Evolutionary conservation across 2,329 filamentous ascomycete species (phyloP).

Genomic region (Fusarium sp.): DNA sequence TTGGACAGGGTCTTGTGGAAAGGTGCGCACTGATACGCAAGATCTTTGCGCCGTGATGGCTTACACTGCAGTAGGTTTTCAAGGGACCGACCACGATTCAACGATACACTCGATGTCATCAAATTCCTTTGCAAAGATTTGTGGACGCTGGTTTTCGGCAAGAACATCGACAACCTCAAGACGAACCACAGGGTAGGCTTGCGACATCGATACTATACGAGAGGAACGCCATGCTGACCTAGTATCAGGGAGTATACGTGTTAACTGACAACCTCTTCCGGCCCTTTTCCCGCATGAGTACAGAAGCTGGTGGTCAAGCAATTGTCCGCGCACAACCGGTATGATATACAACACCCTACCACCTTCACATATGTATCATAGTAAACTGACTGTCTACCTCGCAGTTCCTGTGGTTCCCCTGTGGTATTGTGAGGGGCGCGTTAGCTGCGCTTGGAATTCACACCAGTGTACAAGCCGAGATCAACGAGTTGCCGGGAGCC

Average conservation of each 20-base stretch:
- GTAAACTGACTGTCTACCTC: constrained; percentile 14
- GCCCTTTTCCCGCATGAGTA: constrained; percentile 89
- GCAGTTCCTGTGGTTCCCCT: constrained; percentile 95
- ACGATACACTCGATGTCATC: constrained; percentile 93
- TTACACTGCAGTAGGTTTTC: constrained; percentile 75
- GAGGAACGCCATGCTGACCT: constrained; percentile 12
- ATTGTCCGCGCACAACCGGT: constrained; percentile 83
- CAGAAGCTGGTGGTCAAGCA: constrained; percentile 79
- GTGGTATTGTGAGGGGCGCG: constrained; percentile 91
- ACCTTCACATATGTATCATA: neutral
- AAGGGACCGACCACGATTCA: constrained; percentile 85
- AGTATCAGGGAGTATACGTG: constrained; percentile 85
- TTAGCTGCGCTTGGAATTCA: constrained; percentile 91
- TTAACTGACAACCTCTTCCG: constrained; percentile 93
- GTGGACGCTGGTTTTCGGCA: constrained; percentile 93
- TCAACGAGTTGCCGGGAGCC: constrained; percentile 84
- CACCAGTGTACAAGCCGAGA: constrained; percentile 92
- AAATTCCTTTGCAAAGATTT: constrained; percentile 99
- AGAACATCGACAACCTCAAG: constrained; percentile 98
- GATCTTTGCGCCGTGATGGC: constrained; percentile 6
- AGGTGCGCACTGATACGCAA: constrained; percentile 64
- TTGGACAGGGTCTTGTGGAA: constrained; percentile 92
- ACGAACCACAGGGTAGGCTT: constrained; percentile 86
- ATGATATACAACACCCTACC: constrained; percentile 53
- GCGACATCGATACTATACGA: neutral